phyloP scores from a whole-genome alignment of 192 early-diverging fungal genomes.

The Rhizophlyctis rosea region DNA sequence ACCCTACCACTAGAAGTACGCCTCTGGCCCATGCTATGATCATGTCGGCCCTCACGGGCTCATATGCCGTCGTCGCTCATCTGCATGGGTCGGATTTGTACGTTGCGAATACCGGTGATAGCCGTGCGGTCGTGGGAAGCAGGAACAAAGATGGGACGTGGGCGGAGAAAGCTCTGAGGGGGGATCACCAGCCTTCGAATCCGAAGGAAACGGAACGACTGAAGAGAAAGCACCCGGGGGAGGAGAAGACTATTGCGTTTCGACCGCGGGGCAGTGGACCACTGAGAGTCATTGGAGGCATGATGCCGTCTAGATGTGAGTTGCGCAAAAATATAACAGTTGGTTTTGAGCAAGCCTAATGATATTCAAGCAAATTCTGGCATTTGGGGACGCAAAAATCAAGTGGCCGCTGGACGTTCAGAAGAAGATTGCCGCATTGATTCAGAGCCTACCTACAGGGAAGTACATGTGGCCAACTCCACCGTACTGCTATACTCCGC shows the following conservation, averaged over 20 bases:
- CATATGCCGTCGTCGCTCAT: slow-evolving; percentile 23
- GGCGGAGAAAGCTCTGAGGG: slow-evolving; percentile 43
- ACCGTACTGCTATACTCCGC: slow-evolving; percentile 20
- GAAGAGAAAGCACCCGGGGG: slow-evolving; percentile 68
- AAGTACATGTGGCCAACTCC: slow-evolving; percentile 26
- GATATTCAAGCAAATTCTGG: no score
- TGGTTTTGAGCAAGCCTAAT: no score
- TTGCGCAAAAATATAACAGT: no score
- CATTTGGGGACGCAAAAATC: slow-evolving; percentile 70
- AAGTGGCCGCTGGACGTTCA: slow-evolving; percentile 36
- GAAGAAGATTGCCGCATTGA: slow-evolving; percentile 18
- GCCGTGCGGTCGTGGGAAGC: slow-evolving; percentile 25
- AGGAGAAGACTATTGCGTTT: slow-evolving; percentile 62
- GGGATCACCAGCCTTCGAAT: slow-evolving; percentile 62
- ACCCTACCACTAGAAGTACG: slow-evolving; percentile 2
- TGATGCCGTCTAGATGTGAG: slow-evolving; percentile 46
- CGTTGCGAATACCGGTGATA: slow-evolving; percentile 33
- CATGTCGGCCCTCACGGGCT: slow-evolving; percentile 15
- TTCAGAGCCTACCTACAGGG: slow-evolving; percentile 40
- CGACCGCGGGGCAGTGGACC: slow-evolving; percentile 43
- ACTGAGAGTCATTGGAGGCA: slow-evolving; percentile 26
- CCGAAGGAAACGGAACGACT: slow-evolving; percentile 51
- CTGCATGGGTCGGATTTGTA: slow-evolving; percentile 22
- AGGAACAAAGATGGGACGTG: not conserved
- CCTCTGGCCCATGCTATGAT: not conserved